Conservation (phyloP, 495 filamentous ascomycete species). For the Tuber borchii region DNA sequence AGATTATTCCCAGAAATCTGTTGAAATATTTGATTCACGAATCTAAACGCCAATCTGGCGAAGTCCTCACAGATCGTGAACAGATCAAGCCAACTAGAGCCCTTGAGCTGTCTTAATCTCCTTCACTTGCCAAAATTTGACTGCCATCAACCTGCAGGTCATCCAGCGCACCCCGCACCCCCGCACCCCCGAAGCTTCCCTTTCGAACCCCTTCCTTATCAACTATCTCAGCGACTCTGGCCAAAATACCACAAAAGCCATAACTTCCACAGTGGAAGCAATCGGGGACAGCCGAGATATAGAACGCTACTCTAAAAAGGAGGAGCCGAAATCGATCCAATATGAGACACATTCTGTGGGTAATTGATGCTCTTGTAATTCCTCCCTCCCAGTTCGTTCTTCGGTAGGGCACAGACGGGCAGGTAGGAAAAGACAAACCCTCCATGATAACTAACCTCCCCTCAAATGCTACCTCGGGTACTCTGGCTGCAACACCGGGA, state of each 20-base stretch:
- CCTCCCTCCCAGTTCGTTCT: constrained; percentile 41
- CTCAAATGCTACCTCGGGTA: constrained; percentile 66
- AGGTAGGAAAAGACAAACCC: constrained; percentile 35
- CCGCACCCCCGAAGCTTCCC: constrained; percentile 60
- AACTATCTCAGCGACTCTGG: constrained; percentile 74
- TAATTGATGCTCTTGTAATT: constrained; percentile 52
- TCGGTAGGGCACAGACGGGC: neutral
- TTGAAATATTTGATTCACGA: constrained; percentile 74
- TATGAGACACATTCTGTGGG: constrained; percentile 69
- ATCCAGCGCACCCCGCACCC: constrained; percentile 57
- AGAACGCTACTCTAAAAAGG: constrained; percentile 56
- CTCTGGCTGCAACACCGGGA: constrained; percentile 75
- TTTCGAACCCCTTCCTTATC: constrained; percentile 60
- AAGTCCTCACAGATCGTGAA: constrained; percentile 68
- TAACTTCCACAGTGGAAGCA: constrained; percentile 61
- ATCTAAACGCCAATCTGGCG: constrained; percentile 63
- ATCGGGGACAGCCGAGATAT: constrained; percentile 71
- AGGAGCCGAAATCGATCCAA: constrained; percentile 68
- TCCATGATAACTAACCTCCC: constrained; percentile 66
- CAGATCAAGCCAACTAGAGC: constrained; percentile 57
- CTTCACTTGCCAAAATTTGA: constrained; percentile 57
- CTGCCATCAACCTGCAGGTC: constrained; percentile 51
- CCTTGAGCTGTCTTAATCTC: constrained; percentile 68
- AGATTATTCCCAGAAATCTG: constrained; percentile 69
- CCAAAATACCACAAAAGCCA: constrained; percentile 55